phyloP scores from a whole-genome alignment of 306 rosid genomes.

The Cicer judaicum region DNA sequence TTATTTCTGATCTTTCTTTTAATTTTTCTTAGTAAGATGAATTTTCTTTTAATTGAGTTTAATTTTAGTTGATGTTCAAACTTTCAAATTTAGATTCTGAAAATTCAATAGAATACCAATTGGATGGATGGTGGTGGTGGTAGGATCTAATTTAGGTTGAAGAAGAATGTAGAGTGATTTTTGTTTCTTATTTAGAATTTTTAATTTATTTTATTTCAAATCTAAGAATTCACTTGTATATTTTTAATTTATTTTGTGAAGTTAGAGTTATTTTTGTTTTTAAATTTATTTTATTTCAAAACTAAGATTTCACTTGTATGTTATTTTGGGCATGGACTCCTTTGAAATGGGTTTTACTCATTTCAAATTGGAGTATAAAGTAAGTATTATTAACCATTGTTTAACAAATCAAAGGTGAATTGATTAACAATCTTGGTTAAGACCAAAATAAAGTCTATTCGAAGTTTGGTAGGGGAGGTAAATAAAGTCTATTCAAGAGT shows the following conservation, averaged over 20 bases:
- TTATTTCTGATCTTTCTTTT: background rate
- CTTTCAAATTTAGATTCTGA: conserved; percentile 6
- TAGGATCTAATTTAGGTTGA: background rate
- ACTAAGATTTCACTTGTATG: background rate
- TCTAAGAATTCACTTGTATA: background rate
- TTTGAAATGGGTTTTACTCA: background rate
- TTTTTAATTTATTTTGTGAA: background rate
- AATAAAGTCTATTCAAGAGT: no score
- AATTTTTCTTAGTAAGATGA: background rate
- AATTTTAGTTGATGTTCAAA: background rate
- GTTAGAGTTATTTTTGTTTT: background rate
- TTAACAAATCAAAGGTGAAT: background rate
- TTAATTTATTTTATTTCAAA: background rate
- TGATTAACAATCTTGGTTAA: no score
- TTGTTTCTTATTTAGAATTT: background rate
- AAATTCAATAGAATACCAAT: background rate
- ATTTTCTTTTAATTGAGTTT: background rate
- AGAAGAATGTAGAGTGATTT: conserved; percentile 1
- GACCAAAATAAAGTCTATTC: no score
- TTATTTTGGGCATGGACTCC: background rate
- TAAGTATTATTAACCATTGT: background rate
- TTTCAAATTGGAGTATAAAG: background rate
- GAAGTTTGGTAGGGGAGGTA: no score
- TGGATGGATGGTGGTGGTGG: background rate
- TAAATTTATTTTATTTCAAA: no score